These are phyloP conservation scores for Gomphus bonarii DNA, from an alignment of 1,284 basidiomycete species.

Conservation along the genomic window DNA sequence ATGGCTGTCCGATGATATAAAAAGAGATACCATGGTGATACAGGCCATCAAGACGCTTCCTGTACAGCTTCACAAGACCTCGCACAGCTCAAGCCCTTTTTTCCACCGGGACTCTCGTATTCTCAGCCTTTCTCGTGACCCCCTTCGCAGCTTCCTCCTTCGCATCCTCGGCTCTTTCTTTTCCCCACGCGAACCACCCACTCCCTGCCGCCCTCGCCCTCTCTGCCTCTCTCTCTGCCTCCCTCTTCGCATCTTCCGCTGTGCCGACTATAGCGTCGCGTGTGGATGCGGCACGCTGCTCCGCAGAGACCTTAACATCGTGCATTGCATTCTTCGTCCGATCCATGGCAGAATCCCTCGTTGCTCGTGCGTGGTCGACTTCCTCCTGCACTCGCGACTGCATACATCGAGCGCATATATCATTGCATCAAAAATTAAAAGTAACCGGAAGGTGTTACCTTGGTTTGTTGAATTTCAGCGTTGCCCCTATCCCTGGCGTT, in stretches of 20 bases:
- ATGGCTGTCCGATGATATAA: background rate
- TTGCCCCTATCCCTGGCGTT: background rate
- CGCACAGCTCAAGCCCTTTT: conserved; percentile 4
- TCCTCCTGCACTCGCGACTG: conserved; percentile 1
- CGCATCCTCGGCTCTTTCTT: conserved; percentile 6
- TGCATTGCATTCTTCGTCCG: background rate
- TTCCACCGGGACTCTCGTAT: background rate
- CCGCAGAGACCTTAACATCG: conserved; percentile 3
- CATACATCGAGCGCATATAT: background rate
- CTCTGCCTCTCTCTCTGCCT: conserved; percentile 4
- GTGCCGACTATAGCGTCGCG: background rate
- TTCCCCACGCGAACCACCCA: conserved; percentile 11
- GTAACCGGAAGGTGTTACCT: background rate
- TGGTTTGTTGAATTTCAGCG: background rate
- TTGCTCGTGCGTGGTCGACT: background rate
- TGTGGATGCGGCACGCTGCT: background rate
- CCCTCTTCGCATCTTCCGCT: conserved; percentile 6
- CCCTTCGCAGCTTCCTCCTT: conserved; percentile 8
- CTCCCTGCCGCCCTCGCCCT: conserved; percentile 5
- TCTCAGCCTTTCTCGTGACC: conserved; percentile 5
- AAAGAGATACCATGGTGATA: background rate
- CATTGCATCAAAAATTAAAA: background rate
- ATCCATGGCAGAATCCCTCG: conserved; percentile 1
- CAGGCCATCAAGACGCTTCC: background rate
- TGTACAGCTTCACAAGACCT: background rate